Base-by-base conservation (phyloP, 441 rosid species). In the Arabidopsis lyrata region DNA sequence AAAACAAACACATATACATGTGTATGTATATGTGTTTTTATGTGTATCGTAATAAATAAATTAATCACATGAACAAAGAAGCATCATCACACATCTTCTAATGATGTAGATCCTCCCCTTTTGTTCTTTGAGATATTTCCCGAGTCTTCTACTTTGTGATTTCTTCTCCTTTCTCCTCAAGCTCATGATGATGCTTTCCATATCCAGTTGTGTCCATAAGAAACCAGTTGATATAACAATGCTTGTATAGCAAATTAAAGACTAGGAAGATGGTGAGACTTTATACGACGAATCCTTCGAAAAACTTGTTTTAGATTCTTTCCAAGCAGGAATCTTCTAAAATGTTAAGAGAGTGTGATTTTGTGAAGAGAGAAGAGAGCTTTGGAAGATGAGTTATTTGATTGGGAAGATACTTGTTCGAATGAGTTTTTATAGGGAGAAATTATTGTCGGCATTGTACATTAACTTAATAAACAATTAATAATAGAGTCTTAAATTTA, bases 71-170 rank as follows among this genome's bases (percentile, higher is more conserved):
- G 75, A 76, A 63, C 62, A 76, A 56, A 76, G 54, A 9, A 76
- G 80, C 80, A 76, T 56, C 70, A 76, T 64, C 0, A 76, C 80
- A 70, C 80, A 76, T 64, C 76, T 76, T 70, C 76, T 70, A 70
- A 76, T 76, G 80, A 76, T 76, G 67, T 76, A 76, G 32, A 76
- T 76, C 61, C 76, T 63, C 9, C 76, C 72, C 29, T 70, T 76
- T 59, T 76, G 80, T 63, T 76, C 76, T 76, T 70, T 76, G 3
- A 76, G 72, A 76, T 76, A 76, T 18, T 49, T 76, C 24, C 76
- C 80, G 49, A 76, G 76, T 76, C 80, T 57, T 76, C 76, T 64
- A 49, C 76, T 76, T 31, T 70, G 66, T 70, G 80, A 76, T 65
- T 57, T 70, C 72, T 70, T 70, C 75, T 70, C 80, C 15, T 69